Evolutionary conservation across 768 basidiomycete genomes (phyloP), one percentile per base, ranked within the genome.

Genomic region (Mycena kentingensis): DNA sequence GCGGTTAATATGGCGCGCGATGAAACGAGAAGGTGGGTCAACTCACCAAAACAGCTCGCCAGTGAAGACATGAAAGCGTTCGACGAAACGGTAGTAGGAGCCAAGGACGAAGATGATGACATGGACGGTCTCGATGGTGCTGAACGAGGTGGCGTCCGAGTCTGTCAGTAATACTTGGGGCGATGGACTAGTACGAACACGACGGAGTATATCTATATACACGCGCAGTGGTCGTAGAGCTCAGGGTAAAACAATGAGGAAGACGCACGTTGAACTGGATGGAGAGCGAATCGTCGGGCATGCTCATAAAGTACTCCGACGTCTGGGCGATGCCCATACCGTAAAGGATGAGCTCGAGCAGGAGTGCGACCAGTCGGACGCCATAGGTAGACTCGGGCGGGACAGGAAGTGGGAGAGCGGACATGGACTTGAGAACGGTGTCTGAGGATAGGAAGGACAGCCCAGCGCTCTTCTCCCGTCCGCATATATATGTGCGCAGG

Each of bases 371-470:
- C 3, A 56, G 31, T 49, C 55, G 51, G 19, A 48, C 55, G 13
- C 55, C 55, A 46, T 56, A 56, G 5, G 55, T 56, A 5, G 55
- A 47, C 13, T 47, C 55, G 32, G 51, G 46, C 13, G 49, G 39
- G 13, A 8, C 13, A 21, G 37, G 37, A 19, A 38, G 13, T 8
- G 37, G 37, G 19, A 19, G 37, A 38, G 37, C 37, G 13, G 37
- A 38, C 37, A 38, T 38, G 13, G 37, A 6, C 13, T 38, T 32
- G 31, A 32, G 31, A 16, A 16, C 8, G 31, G n/a, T n/a, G n/a
- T n/a, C n/a, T n/a, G n/a, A n/a, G 16, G 31, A 32, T 7, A 19
- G 16, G 31, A 19, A 19, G 21, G 37, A 18, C 13, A 8, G 19
- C 7, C 37, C 6, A 38, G n/a, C n/a, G n/a, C n/a, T n/a, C n/a